These are phyloP conservation scores for Syzygium aqueum DNA, from an alignment of 345 rosid species.

Conservation along the genomic window DNA sequence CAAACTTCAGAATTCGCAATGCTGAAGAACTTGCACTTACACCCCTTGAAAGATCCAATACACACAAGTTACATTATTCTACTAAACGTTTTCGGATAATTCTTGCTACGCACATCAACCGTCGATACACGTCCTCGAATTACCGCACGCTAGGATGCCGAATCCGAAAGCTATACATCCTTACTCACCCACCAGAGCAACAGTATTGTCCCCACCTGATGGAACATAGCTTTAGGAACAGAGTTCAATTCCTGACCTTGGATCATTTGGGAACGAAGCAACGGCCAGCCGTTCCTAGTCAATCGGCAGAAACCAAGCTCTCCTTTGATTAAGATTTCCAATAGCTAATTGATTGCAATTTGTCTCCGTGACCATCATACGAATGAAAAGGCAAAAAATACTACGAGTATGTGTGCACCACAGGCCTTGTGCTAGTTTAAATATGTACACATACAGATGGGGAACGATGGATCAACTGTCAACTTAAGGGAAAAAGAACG, in stretches of 20 bases:
- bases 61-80: not conserved
- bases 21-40: not conserved
- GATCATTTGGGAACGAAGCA: not conserved
- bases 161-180: not conserved
- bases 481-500: not conserved
- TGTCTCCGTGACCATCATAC: not conserved
- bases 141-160: not conserved
- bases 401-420: too few species aligned
- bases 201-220: not conserved
- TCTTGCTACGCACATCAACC: not conserved
- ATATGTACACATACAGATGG: rapidly evolving
- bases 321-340: not conserved
- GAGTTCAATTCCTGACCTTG: not conserved
- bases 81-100: not conserved
- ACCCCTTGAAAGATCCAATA: not conserved
- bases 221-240: not conserved
- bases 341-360: not conserved
- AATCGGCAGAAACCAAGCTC: not conserved
- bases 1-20: not conserved
- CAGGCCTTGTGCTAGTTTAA: not conserved
- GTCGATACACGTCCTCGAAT: rapidly evolving
- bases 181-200: not conserved
- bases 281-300: not conserved
- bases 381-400: not conserved
- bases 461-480: not conserved